Base-by-base conservation (phyloP, 805 yeast genomes). In the Metschnikowia matae region DNA sequence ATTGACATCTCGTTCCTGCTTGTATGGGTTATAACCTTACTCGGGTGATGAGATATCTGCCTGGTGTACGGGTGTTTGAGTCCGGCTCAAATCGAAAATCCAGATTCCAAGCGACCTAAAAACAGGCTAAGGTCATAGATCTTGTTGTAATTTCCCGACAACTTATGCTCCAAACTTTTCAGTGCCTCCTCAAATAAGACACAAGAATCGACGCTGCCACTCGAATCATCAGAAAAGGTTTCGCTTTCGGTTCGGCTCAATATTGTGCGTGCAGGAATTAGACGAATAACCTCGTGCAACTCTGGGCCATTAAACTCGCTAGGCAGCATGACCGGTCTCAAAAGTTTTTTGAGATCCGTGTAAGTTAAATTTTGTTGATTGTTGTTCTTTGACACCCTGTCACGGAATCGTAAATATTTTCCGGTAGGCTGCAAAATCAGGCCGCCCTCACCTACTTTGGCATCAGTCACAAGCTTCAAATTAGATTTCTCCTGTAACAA, bases 91-190 rank as follows among this genome's bases (percentile, higher is more conserved):
- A 60, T 35, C 33, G 48, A 49, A 56, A 65, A 65, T 21, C 70
- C 70, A 33, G 53, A 53, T 34, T 60, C 68, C 46, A 67, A 40
- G 35, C 56, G 57, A 15, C 41, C 38, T n/a, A 66, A 48, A 48
- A 68, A 64, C 45, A 54, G 56, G 32, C 49, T 50, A 18, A 66
- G 42, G 49, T 67, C 66, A 50, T 64, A 67, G 33, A 63, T 55
- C 50, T 63, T 60, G 41, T 60, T 61, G 36, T 55, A 50, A 32
- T 56, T 58, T 4, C 63, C 67, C n/a, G 57, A 42, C 17, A 61
- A 58, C 46, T 62, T 66, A 26, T 58, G 52, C 46, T 60, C 65
- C 41, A 64, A 46, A 17, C 52, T 56, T 43, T 54, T 55, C 51
- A 57, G 65, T 15, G 59, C 54, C 33, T 52, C 61, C 29, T 62